Base-by-base conservation (phyloP, 345 rosid genomes). In the Carallia pectinifolia region DNA sequence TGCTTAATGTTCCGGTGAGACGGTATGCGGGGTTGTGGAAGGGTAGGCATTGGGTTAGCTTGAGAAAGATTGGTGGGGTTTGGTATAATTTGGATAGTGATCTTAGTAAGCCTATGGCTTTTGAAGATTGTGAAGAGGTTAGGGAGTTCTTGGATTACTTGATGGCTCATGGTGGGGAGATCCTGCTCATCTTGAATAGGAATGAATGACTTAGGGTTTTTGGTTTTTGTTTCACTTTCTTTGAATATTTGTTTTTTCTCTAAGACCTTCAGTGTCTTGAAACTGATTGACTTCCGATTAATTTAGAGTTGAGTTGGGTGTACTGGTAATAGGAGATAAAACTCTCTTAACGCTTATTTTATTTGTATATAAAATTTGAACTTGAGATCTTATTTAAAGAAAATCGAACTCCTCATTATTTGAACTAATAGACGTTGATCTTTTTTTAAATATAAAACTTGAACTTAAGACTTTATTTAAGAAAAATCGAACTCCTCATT, bases 81-180 rank as follows among this genome's bases (percentile, higher is more conserved):
- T 92, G 97, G 98, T 92, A 90, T 81, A 92, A 90, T 68, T 78
- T 92, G 84, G 96, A 89, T 56, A 90, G 98, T 81, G 96, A 96
- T 81, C 92, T 92, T 23, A 5, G 37, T 60, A 63, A 76, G 38
- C 93, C 95, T 53, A 47, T 56, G 6, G 13, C 65, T 36, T 90
- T 90, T 54, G 72, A 76, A 59, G 80, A 78, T 40, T 69, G 69
- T 33, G 82, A 78, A 63, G 82, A 86, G 76, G 86, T 90, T 58
- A 71, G 67, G 74, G 83, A 60, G 5, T 85, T 85, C 71, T 83
- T 90, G 90, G 91, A 89, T 80, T 83, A 60, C 39, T 77, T 75
- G 47, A 73, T 90, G 38, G 59, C 61, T 68, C 82, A 59, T 58
- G 88, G 96, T 16, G 89, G 85, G 15, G 94, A 90, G 80, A 74